These are phyloP conservation scores for Fraxinus pennsylvanica DNA, from an alignment of 257 asterid species.

Conservation along the genomic window DNA sequence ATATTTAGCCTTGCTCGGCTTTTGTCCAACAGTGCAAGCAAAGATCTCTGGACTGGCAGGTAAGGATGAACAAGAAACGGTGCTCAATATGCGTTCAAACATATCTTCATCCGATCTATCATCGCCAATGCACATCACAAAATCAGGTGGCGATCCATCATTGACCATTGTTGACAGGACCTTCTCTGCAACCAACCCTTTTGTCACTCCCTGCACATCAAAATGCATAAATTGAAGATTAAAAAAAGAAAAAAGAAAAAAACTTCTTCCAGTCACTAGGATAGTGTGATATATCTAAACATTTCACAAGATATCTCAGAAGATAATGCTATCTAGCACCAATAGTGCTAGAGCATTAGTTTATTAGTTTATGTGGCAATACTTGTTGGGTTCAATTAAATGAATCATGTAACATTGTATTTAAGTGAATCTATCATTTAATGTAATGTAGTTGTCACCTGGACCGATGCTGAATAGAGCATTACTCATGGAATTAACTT, in stretches of 20 bases:
- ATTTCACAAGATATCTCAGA: background rate
- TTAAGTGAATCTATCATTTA: too few species aligned
- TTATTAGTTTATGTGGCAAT: too few species aligned
- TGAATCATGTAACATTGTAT: too few species aligned
- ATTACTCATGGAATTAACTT: background rate
- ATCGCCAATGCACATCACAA: conserved; percentile 83
- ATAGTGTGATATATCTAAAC: background rate
- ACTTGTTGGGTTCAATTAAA: too few species aligned
- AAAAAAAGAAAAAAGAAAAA: background rate
- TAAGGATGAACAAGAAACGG: conserved; percentile 42
- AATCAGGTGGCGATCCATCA: conserved; percentile 61
- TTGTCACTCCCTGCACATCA: conserved; percentile 78
- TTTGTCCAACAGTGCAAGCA: conserved; percentile 94
- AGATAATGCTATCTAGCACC: too few species aligned
- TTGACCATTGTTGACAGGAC: conserved; percentile 56
- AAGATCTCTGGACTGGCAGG: conserved; percentile 62
- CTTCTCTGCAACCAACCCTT: conserved; percentile 76
- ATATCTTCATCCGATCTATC: conserved; percentile 89
- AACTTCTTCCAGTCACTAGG: background rate
- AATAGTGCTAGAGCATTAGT: too few species aligned
- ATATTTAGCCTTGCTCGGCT: conserved; percentile 93
- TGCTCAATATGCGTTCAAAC: conserved; percentile 77
- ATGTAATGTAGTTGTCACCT: too few species aligned
- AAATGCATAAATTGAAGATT: background rate
- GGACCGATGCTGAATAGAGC: too few species aligned